Evolutionary conservation across 495 filamentous ascomycete species (phyloP).

Genomic region (Daldinia decipiens): DNA sequence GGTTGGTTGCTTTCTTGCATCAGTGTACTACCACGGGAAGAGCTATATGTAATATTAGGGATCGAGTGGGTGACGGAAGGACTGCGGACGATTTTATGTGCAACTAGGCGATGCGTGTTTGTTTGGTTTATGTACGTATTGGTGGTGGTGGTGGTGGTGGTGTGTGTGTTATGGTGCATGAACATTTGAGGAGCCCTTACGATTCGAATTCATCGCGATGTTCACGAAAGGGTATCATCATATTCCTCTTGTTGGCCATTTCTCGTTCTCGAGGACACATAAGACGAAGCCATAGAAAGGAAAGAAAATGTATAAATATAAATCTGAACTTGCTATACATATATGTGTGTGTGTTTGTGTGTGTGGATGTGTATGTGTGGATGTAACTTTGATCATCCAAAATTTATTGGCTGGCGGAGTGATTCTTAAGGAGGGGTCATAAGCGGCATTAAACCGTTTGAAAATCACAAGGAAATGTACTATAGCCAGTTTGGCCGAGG

Average conservation of each 20-base stretch:
- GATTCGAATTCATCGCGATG: constrained; percentile 3
- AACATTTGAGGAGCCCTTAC: constrained; percentile 4
- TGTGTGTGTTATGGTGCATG: not conserved
- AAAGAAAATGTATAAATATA: not conserved
- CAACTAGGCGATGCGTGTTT: not conserved
- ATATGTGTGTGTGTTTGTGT: not conserved
- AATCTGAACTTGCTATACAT: not conserved
- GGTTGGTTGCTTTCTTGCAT: constrained; percentile 10
- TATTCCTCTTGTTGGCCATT: not conserved
- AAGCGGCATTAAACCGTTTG: not conserved
- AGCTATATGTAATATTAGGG: constrained; percentile 24
- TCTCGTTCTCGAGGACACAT: not conserved
- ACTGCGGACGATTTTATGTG: constrained; percentile 8
- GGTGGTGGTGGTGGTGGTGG: not conserved
- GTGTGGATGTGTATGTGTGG: not conserved
- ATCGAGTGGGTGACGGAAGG: constrained; percentile 15
- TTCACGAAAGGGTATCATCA: constrained; percentile 4
- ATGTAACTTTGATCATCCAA: not conserved
- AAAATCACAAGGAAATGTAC: constrained; percentile 9
- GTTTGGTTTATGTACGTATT: not conserved
- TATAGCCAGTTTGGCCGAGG: constrained; percentile 40
- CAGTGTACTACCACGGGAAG: constrained; percentile 13
- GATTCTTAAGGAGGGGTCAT: constrained; percentile 4
- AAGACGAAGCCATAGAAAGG: not conserved
- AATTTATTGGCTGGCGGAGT: not conserved